Percentiles rank a stretch among this genome's conserved stretches.
Conservation (phyloP, 805 yeast species). For the Ogataea paraovalis region DNA sequence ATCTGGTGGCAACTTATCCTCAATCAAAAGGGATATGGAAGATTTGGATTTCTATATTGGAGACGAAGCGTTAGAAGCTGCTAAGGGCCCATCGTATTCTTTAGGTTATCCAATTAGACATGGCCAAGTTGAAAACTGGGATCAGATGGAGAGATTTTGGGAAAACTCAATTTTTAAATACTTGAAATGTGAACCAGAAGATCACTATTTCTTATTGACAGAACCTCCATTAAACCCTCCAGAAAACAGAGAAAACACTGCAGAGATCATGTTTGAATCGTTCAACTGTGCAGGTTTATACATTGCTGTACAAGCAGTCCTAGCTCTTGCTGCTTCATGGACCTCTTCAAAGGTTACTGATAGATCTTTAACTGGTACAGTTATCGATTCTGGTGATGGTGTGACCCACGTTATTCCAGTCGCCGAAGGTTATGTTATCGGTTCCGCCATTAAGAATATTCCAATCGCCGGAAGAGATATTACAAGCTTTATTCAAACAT, state of each 20-base stretch:
- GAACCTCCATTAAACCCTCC: slow-evolving; percentile 99
- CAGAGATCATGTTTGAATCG: slow-evolving; percentile 98
- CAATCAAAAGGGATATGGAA: slow-evolving; percentile 80
- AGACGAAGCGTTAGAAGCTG: slow-evolving; percentile 87
- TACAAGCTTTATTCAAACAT: slow-evolving; percentile 85
- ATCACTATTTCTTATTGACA: slow-evolving; percentile 89
- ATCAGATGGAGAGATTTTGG: slow-evolving; percentile 99
- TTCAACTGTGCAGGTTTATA: slow-evolving; percentile 98
- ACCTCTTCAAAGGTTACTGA: slow-evolving; percentile 93
- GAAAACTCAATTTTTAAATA: slow-evolving; percentile 95
- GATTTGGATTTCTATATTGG: slow-evolving; percentile 94
- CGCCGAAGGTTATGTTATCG: slow-evolving; percentile 98
- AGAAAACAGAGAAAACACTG: slow-evolving; percentile 96
- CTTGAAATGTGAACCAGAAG: slow-evolving; percentile 97
- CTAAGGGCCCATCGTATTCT: slow-evolving; percentile 87
- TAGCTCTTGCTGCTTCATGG: slow-evolving; percentile 99
- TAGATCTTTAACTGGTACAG: slow-evolving; percentile 96
- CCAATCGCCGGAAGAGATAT: slow-evolving; percentile 99
- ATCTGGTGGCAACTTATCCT: slow-evolving; percentile 42
- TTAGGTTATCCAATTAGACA: slow-evolving; percentile 91
- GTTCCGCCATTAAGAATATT: slow-evolving; percentile 93
- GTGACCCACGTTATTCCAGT: slow-evolving; percentile 99
- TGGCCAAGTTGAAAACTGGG: slow-evolving; percentile 99
- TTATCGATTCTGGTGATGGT: slow-evolving; percentile 98
- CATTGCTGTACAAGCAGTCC: slow-evolving; percentile 98